A percentile compares a stretch with the other conserved stretches of the same genome.
These are phyloP conservation scores for Fonsecaea erecta DNA, from an alignment of 2,329 filamentous ascomycete genomes.

Conservation along the genomic window DNA sequence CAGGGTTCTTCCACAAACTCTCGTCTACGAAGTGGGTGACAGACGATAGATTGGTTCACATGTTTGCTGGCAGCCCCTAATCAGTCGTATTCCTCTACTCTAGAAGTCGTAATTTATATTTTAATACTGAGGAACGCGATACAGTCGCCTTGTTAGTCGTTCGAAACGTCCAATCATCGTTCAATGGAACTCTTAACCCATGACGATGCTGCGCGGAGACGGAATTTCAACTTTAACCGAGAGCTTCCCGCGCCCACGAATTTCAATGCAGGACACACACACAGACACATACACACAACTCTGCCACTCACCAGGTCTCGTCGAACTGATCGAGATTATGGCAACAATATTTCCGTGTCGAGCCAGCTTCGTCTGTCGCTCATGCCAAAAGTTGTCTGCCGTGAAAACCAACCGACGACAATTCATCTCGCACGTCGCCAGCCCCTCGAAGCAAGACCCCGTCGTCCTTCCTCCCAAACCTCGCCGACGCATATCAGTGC, in stretches of 20 bases:
- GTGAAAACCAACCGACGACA: conserved; percentile 18
- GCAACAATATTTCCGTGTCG: conserved; percentile 26
- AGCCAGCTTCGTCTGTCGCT: conserved; percentile 29
- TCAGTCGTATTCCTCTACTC: neutral
- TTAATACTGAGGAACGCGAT: neutral
- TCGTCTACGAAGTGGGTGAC: neutral
- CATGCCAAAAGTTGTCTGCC: conserved; percentile 26
- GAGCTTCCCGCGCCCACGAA: neutral
- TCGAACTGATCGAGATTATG: conserved; percentile 8
- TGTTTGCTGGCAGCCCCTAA: neutral
- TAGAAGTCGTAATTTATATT: neutral
- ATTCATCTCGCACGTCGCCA: conserved; percentile 18
- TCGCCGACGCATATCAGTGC: conserved; percentile 12
- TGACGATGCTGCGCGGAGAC: neutral
- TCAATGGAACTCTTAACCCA: neutral
- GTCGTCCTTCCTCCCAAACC: neutral
- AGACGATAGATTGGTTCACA: neutral
- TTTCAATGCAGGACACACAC: neutral
- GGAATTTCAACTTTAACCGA: neutral
- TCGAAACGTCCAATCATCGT: neutral
- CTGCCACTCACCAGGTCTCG: neutral
- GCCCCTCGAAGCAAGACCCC: conserved; percentile 14
- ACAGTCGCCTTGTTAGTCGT: neutral
- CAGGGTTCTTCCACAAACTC: neutral
- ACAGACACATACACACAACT: too few species aligned